These are phyloP conservation scores for Candida nonsorbophila DNA, from an alignment of 805 yeast genomes.

Conservation along the genomic window DNA sequence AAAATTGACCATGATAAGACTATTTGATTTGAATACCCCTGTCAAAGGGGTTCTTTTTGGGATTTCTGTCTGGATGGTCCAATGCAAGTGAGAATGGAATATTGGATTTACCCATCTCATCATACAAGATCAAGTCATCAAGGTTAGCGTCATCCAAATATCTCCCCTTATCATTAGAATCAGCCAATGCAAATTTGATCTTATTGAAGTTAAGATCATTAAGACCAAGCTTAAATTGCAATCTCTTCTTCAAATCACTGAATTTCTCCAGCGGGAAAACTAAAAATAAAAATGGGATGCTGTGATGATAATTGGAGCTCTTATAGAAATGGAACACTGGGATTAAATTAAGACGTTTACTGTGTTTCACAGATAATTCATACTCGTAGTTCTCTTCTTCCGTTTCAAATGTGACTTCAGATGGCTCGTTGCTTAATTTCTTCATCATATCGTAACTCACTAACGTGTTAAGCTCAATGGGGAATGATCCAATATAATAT, in stretches of 20 bases:
- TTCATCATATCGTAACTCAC: conserved; percentile 29
- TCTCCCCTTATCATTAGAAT: conserved; percentile 31
- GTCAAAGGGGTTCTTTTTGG: conserved; percentile 34
- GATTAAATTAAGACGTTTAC: conserved; percentile 38
- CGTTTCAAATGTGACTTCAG: conserved; percentile 17
- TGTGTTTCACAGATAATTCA: conserved; percentile 15
- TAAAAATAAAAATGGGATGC: conserved; percentile 81
- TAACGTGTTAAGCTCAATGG: conserved; percentile 37
- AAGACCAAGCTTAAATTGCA: conserved; percentile 66
- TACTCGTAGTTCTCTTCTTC: conserved; percentile 19
- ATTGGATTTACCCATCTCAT: conserved; percentile 32
- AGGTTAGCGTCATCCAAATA: conserved; percentile 48
- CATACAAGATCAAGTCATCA: conserved; percentile 52
- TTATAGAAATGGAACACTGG: conserved; percentile 76
- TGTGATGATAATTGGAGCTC: conserved; percentile 61
- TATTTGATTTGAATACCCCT: conserved; percentile 39
- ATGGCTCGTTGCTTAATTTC: conserved; percentile 15
- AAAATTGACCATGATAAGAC: conserved; percentile 10
- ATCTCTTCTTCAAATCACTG: conserved; percentile 55
- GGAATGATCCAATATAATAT: conserved; percentile 37
- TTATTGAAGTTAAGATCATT: conserved; percentile 78
- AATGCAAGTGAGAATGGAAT: conserved; percentile 49
- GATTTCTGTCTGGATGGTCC: conserved; percentile 82
- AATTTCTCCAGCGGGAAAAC: conserved; percentile 64
- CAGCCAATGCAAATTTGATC: conserved; percentile 59